These are phyloP conservation scores for Ilyonectria mors-panacis DNA, from an alignment of 2,329 filamentous ascomycete genomes.

Conservation along the genomic window DNA sequence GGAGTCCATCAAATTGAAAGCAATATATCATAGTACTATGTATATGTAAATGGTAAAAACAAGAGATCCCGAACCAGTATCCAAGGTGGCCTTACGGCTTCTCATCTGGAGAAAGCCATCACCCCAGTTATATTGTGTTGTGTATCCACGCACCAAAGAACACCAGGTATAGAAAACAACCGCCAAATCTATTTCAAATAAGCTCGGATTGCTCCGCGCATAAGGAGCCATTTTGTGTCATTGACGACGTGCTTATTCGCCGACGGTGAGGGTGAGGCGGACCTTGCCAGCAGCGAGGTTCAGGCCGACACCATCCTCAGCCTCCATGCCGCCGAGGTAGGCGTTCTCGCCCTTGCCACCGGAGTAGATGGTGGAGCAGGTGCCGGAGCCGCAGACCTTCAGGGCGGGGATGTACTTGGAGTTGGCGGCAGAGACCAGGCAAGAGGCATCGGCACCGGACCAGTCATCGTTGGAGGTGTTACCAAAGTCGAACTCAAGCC, in stretches of 20 bases:
- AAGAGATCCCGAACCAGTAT: slow-evolving; percentile 41
- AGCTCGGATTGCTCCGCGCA: slow-evolving; percentile 4
- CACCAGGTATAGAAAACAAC: slow-evolving; percentile 31
- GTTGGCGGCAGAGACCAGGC: slow-evolving; percentile 59
- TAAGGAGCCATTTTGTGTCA: slow-evolving; percentile 1
- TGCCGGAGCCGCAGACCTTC: slow-evolving; percentile 55
- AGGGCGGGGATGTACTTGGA: slow-evolving; percentile 53
- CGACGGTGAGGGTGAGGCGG: slow-evolving; percentile 52
- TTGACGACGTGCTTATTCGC: slow-evolving; percentile 39
- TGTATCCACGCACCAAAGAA: slow-evolving; percentile 28
- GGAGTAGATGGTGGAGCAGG: slow-evolving; percentile 59
- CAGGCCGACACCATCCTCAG: slow-evolving; percentile 57
- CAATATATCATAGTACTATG: slow-evolving; percentile 44
- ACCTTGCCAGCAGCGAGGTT: slow-evolving; percentile 53
- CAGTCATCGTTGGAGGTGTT: slow-evolving; percentile 62
- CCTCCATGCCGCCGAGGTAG: slow-evolving; percentile 56
- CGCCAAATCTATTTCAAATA: slow-evolving; percentile 28
- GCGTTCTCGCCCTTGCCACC: slow-evolving; percentile 56
- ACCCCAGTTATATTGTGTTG: slow-evolving; percentile 31
- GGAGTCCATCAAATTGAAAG: slow-evolving; percentile 30
- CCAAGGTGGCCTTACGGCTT: slow-evolving; percentile 28
- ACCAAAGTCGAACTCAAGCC: slow-evolving; percentile 66
- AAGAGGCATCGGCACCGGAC: slow-evolving; percentile 67
- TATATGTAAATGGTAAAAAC: slow-evolving; percentile 37
- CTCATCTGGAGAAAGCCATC: slow-evolving; percentile 27